Evolutionary conservation across 2,329 filamentous ascomycete genomes (phyloP), one percentile per base, ranked within the genome.

Genomic region (Diaporthe australafricana): DNA sequence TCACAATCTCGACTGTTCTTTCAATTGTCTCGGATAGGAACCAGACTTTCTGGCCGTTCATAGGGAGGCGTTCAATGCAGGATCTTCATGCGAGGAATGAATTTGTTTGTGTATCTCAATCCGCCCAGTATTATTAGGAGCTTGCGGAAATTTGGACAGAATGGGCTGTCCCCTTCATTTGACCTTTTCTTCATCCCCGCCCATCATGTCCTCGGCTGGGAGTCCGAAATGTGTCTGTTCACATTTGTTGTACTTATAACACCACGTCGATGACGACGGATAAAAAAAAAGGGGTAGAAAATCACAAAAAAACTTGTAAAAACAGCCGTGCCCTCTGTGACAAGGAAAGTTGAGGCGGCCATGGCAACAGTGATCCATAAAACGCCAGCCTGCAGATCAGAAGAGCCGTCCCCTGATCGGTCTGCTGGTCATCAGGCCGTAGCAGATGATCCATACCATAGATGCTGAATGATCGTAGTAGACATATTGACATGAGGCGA

Each of bases 91-190:
- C 45, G 8, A 65, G 52, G 42, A 48, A 55, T 22, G 66, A 38
- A 57, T 40, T 38, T 65, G 45, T 50, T 65, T 65, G 60, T 50
- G 45, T 50, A 65, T 65, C 42, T 65, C 60, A 35, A 50, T 65
- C 52, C 52, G 66, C 52, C 27, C 40, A 50, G 52, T 38, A 68
- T 68, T 50, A 45, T 68, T 68, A 68, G 66, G 66, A 68, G 42
- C 22, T 57, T 40, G 42, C 67, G 67, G 53, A 30, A 52, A 60
- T 69, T 42, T 69, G 67, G 32, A 42, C 27, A 57, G 55, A 16
- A 55, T n/a, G 53, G 45, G n/a, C 7, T 20, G 17, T 62, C 27
- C 27, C 6, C 7, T 20, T 32, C n/a, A 47, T 47, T 47, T 62
- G 40, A 56, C 38, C 20, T 47, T 30, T 22, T 48, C 57, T 48